Base-by-base conservation (phyloP, 805 yeast species). In the Starmerella geochares region DNA sequence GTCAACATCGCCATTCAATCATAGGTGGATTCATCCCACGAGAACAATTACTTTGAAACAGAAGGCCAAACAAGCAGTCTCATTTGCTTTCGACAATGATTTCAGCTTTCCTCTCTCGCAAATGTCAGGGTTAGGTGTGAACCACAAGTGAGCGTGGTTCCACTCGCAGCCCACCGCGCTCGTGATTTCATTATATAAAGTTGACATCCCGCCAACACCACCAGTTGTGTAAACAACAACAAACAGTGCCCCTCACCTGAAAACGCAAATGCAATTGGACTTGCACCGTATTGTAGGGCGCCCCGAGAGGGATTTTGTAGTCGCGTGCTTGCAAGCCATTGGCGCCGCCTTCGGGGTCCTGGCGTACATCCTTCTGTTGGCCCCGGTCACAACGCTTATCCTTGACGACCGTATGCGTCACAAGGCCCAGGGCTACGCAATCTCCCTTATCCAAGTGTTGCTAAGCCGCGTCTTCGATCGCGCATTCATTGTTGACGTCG, bases 381-480 rank as follows among this genome's bases (percentile, higher is more conserved):
- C 40, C 27, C 58, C 58, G 2, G 10, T 43, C n/a, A 21, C 49
- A 2, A 23, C 37, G 7, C 1, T 49, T 2, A 1, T 47, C 3
- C 20, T 55, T 4, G 49, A 47, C 20, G 33, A 38, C 28, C 49
- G 36, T 3, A 4, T 50, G 27, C 46, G 56, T 16, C 33, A 31
- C 29, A 55, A 51, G 19, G 36, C 51, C 3, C 57, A 49, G 14
- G 50, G 51, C 11, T 42, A 44, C 27, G 13, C 45, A 7, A n/a
- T 43, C 4, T 29, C 46, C 2, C 24, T 43, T 10, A 6, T 48
- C 3, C 54, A 49, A n/a, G 6, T 13, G n/a, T 11, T 54, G 9
- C 17, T 55, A 11, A 17, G 27, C 13, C 10, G 7, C 3, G 25
- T 48, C 4, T 45, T 41, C 32, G 31, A 31, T n/a, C 48, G 50